These are phyloP conservation scores for Prunella vulgaris DNA, from an alignment of 257 asterid genomes.

Conservation along the genomic window DNA sequence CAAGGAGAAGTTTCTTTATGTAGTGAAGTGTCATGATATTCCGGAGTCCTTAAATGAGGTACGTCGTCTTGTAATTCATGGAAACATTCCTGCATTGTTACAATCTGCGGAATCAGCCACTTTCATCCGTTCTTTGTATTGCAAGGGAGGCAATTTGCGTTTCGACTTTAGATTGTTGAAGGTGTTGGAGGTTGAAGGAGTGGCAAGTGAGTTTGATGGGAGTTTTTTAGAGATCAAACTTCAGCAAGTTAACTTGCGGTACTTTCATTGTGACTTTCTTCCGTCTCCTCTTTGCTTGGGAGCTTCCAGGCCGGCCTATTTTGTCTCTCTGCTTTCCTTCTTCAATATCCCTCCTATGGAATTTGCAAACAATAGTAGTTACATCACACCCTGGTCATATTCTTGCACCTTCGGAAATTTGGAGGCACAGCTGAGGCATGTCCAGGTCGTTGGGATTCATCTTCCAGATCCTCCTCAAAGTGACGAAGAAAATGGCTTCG, in stretches of 20 bases:
- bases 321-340: background rate
- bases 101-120: background rate
- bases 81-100: background rate
- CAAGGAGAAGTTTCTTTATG: background rate
- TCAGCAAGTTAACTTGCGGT: background rate
- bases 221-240: background rate
- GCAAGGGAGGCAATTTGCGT: background rate
- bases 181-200: background rate
- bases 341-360: conserved; percentile 10
- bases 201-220: background rate
- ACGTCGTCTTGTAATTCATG: background rate
- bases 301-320: background rate
- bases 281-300: background rate
- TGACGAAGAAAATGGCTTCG: background rate
- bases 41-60: background rate
- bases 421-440: conserved; percentile 12
- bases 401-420: conserved; percentile 2
- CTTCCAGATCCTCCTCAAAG: background rate
- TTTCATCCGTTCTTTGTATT: background rate
- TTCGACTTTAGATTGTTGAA: background rate
- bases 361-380: conserved; percentile 1
- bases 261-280: background rate
- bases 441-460: background rate
- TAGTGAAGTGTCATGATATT: background rate
- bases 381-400: too few species aligned